These are phyloP conservation scores for Apiotrichum siamense DNA, from an alignment of 1,284 basidiomycete species.

Conservation along the genomic window DNA sequence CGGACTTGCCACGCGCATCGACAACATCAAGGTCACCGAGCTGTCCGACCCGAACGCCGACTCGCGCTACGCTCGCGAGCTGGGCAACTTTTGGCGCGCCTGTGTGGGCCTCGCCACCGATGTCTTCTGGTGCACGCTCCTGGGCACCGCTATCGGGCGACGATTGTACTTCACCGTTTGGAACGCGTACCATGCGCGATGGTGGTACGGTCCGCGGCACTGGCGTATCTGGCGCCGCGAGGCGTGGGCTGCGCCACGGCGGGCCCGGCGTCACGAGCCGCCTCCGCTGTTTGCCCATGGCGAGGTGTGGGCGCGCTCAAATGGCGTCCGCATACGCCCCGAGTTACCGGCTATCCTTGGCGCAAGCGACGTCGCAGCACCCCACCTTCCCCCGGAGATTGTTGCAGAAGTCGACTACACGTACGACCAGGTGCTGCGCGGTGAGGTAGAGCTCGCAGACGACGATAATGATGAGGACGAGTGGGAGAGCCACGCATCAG, in stretches of 20 bases:
- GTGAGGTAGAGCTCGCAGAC: slow-evolving; percentile 28
- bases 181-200: slow-evolving; percentile 17
- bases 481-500: slow-evolving; percentile 19
- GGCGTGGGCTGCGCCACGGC: slow-evolving; percentile 29
- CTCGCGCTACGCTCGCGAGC: slow-evolving; percentile 24
- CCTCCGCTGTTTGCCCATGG: not conserved
- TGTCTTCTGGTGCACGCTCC: slow-evolving; percentile 20
- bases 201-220: slow-evolving; percentile 44
- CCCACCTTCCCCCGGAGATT: too few species aligned
- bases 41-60: slow-evolving; percentile 27
- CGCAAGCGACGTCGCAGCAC: too few species aligned
- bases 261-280: not conserved
- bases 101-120: slow-evolving; percentile 10
- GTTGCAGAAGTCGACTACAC: slow-evolving; percentile 10
- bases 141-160: slow-evolving; percentile 28
- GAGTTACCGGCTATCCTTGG: not conserved
- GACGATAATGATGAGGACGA: slow-evolving; percentile 39
- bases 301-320: not conserved
- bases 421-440: slow-evolving; percentile 25
- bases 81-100: slow-evolving; percentile 28
- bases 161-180: slow-evolving; percentile 7
- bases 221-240: slow-evolving; percentile 37
- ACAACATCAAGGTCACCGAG: slow-evolving; percentile 34
- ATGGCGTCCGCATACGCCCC: slow-evolving; percentile 2
- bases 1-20: slow-evolving; percentile 36